A percentile compares a stretch with the other conserved stretches of the same genome.
Conservation (phyloP, 192 early-diverging fungal genomes). For the Mortierella claussenii region DNA sequence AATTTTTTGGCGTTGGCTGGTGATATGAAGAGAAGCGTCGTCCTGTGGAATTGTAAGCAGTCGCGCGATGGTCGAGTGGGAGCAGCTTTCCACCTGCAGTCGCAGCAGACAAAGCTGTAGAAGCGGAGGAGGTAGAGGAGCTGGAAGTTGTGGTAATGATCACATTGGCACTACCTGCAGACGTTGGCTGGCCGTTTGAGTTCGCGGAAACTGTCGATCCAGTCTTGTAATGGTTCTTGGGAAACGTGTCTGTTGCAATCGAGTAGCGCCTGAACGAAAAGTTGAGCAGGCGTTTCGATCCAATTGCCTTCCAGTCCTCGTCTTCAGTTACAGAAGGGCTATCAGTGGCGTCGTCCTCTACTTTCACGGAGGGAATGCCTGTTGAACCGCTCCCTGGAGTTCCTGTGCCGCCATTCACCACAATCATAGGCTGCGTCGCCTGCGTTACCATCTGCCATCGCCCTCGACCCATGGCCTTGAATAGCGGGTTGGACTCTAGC, state of each 20-base stretch:
- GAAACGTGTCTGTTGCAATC: conserved; percentile 52
- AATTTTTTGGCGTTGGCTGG: conserved; percentile 53
- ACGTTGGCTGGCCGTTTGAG: conserved; percentile 1
- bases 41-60: conserved; percentile 20
- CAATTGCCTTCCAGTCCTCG: conserved; percentile 55
- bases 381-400: conserved; percentile 13
- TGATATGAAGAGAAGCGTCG: conserved; percentile 49
- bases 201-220: conserved; percentile 31
- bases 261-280: conserved; percentile 51
- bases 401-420: conserved; percentile 17
- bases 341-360: conserved; percentile 40
- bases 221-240: conserved; percentile 40
- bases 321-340: conserved; percentile 53
- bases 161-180: neutral
- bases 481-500: conserved; percentile 54
- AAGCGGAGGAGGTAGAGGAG: too few relatives aligned
- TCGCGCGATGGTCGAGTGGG: conserved; percentile 20
- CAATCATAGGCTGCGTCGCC: conserved; percentile 20
- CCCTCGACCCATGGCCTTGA: conserved; percentile 54
- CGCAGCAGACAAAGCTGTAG: conserved; percentile 16
- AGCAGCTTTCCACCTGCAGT: conserved; percentile 23
- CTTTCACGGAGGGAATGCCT: conserved; percentile 18
- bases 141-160: conserved; percentile 16
- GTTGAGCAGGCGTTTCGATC: conserved; percentile 44
- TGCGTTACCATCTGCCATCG: conserved; percentile 55